Base-by-base conservation (phyloP, 2,329 filamentous ascomycete genomes). In the Arthroderma sp. region DNA sequence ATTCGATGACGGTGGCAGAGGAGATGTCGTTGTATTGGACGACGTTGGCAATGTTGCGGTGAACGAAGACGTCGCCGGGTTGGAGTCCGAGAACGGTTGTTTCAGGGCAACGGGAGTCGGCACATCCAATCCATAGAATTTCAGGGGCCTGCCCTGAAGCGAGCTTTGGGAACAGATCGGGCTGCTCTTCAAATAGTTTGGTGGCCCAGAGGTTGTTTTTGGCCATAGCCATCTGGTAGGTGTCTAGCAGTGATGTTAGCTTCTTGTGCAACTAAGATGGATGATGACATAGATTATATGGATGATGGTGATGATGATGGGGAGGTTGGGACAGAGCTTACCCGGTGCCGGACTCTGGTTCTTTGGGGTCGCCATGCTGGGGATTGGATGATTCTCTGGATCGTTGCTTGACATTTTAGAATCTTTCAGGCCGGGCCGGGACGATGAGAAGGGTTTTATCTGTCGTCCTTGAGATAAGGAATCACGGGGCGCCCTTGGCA, bases 41-140 rank as follows among this genome's bases (percentile, higher is more conserved):
- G 66, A 91, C 82, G 75, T 94, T 94, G 72, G 87, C 88, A 70
- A 95, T 91, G 76, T 94, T 94, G 69, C 89, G 86, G 77, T 94
- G 88, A 55, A 89, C 86, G 70, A 94, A 94, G 63, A 94, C 84
- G 65, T 94, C 88, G 59, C 89, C 88, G 2, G 88, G 87, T 66
- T 88, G 79, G 59, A 89, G 79, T 66, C 86, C 84, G 28, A 91
- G 80, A 66, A 95, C 80, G 53, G 84, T 89, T 4, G 87, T 91
- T 72, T 93, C 89, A 1, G 89, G 88, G 63, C 88, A 85, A 62
- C 89, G 86, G 39, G 85, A 88, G 76, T 94, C 89, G 65, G 87
- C 87, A 75, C 89, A 95, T 59, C 89, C 89, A 63, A 94, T 81
- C 88, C 88, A 94, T 59, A 94, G 73, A 56, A 81, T 79, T 63